Evolutionary conservation across 2,329 filamentous ascomycete genomes (phyloP), one percentile per base, ranked within the genome.

Genomic region (Xylariaceae sp.): DNA sequence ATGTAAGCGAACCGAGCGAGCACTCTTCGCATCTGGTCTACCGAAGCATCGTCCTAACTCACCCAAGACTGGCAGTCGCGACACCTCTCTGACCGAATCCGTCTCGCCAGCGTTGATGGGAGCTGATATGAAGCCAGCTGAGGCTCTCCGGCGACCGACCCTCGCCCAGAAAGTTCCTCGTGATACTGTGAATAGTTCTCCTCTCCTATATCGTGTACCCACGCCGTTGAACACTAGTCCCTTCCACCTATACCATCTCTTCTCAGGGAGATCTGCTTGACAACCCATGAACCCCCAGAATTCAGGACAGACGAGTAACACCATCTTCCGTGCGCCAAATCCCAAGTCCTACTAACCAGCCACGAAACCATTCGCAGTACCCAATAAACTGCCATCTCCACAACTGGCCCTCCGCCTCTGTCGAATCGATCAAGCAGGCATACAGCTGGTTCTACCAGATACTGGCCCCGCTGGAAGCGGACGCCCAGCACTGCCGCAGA

Each of bases 301-400:
- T 26, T 18, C 5, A 29, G 9, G 5, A n/a, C 12, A 16, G 10
- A 30, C 13, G 5, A 26, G n/a, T 10, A 26, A 12, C 39, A 26
- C 18, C 5, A 1, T 18, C 10, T 18, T n/a, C 4, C 43, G 9
- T 10, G 3, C 29, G 2, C 15, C 19, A 22, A 2, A 12, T 34
- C 22, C 18, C 4, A 26, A 8, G 10, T 3, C 10, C 2, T 41
- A 10, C 49, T 55, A 32, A 53, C 21, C 21, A 29, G 3, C n/a
- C 12, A 7, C 8, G 8, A 26, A 26, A 36, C n/a, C n/a, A 1
- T 13, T 3, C 15, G 10, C 15, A 59, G 57, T 57, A 54, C 15
- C 54, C 57, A 5, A 57, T 59, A 22, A 57, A 59, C 47, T 59
- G 57, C 40, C 47, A 59, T 19, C 26, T 57, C 9, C 48, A 59